Evolutionary conservation across 352 stramenopile genomes (phyloP).

Genomic region (Phytophthora meadii): DNA sequence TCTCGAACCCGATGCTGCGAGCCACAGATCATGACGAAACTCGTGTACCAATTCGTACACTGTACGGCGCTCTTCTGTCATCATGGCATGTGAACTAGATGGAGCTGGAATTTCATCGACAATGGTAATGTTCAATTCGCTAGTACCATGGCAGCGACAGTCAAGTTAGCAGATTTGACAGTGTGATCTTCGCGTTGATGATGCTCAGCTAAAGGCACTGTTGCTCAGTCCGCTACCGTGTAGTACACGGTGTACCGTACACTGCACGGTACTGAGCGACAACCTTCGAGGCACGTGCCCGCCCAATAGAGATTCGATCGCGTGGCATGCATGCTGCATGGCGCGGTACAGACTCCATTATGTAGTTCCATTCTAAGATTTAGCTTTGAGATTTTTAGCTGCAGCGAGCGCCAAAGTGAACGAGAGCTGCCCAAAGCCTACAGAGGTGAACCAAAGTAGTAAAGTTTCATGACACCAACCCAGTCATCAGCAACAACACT

Average conservation of each 20-base stretch:
- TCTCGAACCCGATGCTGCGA: neutral
- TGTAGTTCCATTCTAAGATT: neutral
- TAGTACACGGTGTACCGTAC: too few species aligned
- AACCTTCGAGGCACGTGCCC: neutral
- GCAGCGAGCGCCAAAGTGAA: conserved; percentile 20
- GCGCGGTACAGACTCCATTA: neutral
- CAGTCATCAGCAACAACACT: neutral
- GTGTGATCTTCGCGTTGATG: neutral
- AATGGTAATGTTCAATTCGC: conserved; percentile 2
- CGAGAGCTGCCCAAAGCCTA: conserved; percentile 27
- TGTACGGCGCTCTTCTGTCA: too few species aligned
- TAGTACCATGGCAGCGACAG: neutral
- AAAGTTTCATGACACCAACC: neutral
- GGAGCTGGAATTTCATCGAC: neutral
- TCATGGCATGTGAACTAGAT: too few species aligned
- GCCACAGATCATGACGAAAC: too few species aligned
- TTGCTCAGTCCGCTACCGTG: too few species aligned
- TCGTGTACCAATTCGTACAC: too few species aligned
- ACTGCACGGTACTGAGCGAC: too few species aligned
- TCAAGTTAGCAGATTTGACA: neutral
- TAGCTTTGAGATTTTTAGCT: conserved; percentile 22
- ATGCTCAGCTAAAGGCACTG: neutral
- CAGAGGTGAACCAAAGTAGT: neutral
- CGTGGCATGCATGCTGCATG: neutral
- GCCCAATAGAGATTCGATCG: neutral